These are phyloP conservation scores for Astrothelium macrocarpum DNA, from an alignment of 495 filamentous ascomycete genomes.

Conservation along the genomic window DNA sequence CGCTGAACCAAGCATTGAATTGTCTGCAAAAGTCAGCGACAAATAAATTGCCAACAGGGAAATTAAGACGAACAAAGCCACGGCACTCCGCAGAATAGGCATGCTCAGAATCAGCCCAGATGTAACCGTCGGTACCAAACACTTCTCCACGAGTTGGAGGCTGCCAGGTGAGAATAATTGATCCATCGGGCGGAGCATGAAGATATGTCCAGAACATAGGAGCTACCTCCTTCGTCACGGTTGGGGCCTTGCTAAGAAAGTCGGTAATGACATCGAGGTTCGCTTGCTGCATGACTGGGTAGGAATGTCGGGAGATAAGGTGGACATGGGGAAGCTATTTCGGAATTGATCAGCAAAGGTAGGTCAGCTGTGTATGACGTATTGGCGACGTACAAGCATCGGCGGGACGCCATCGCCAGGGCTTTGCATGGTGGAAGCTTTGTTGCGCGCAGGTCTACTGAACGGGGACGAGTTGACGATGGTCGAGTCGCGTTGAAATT, in stretches of 20 bases:
- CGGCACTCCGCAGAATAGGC: slow-evolving; percentile 58
- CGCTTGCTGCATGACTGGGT: slow-evolving; percentile 55
- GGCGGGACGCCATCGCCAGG: slow-evolving; percentile 53
- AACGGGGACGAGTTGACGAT: neutral
- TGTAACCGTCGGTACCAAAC: slow-evolving; percentile 81
- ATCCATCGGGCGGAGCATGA: slow-evolving; percentile 68
- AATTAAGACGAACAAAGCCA: slow-evolving; percentile 53
- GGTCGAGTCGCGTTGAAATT: neutral
- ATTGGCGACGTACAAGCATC: slow-evolving; percentile 44
- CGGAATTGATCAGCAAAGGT: neutral
- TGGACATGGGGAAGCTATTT: slow-evolving; percentile 75
- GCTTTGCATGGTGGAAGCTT: slow-evolving; percentile 47
- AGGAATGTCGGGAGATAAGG: slow-evolving; percentile 66
- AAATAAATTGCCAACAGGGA: neutral
- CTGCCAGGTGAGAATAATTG: slow-evolving; percentile 68
- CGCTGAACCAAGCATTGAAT: slow-evolving; percentile 80
- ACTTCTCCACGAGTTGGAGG: slow-evolving; percentile 31
- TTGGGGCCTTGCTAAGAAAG: slow-evolving; percentile 70
- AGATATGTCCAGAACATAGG: slow-evolving; percentile 90
- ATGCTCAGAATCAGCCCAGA: slow-evolving; percentile 75
- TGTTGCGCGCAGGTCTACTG: neutral
- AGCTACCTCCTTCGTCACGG: slow-evolving; percentile 61
- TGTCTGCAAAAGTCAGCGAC: slow-evolving; percentile 34
- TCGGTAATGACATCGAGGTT: slow-evolving; percentile 61
- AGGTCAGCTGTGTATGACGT: neutral